phyloP scores from a whole-genome alignment of 1,284 basidiomycete species.

The Ustilago cynodontis region DNA sequence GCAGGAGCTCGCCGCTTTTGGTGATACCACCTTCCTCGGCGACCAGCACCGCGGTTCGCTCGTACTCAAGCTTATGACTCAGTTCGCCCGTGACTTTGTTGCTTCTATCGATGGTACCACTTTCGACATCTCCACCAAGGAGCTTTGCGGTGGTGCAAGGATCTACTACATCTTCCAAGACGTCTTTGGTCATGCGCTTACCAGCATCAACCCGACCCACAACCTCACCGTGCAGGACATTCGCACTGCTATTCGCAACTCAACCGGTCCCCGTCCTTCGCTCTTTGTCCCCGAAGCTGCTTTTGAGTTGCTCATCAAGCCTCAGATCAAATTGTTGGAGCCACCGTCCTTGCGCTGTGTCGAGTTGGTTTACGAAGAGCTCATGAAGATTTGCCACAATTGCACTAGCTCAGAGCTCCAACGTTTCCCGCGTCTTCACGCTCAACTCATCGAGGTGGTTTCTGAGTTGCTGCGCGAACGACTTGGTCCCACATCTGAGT shows the following conservation, averaged over 20 bases:
- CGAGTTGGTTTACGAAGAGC: conserved; percentile 97
- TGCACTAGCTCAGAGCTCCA: conserved; percentile 94
- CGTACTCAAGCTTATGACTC: conserved; percentile 88
- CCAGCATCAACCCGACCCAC: conserved; percentile 88
- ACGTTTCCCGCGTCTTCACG: conserved; percentile 92
- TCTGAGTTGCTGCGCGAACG: conserved; percentile 95
- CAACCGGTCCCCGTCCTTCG: conserved; percentile 94
- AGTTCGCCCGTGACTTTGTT: conserved; percentile 97
- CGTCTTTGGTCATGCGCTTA: conserved; percentile 91
- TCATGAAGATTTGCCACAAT: conserved; percentile 99
- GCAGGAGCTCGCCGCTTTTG: conserved; percentile 96
- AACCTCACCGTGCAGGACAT: conserved; percentile 95
- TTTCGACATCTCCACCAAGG: conserved; percentile 96
- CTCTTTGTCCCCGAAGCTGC: conserved; percentile 97
- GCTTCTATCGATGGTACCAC: conserved; percentile 98
- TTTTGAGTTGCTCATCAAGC: conserved; percentile 97
- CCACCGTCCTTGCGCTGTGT: conserved; percentile 94
- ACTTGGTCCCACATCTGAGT: conserved; percentile 94
- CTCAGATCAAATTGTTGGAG: conserved; percentile 96
- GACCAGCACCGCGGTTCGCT: conserved; percentile 82
- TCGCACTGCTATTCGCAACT: conserved; percentile 97
- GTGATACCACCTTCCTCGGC: conserved; percentile 91
- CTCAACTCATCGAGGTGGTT: conserved; percentile 95
- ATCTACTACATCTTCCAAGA: conserved; percentile 99
- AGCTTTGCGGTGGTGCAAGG: conserved; percentile 95